Conservation (phyloP, 1,284 basidiomycete genomes). For the Trichosporon ovoides region DNA sequence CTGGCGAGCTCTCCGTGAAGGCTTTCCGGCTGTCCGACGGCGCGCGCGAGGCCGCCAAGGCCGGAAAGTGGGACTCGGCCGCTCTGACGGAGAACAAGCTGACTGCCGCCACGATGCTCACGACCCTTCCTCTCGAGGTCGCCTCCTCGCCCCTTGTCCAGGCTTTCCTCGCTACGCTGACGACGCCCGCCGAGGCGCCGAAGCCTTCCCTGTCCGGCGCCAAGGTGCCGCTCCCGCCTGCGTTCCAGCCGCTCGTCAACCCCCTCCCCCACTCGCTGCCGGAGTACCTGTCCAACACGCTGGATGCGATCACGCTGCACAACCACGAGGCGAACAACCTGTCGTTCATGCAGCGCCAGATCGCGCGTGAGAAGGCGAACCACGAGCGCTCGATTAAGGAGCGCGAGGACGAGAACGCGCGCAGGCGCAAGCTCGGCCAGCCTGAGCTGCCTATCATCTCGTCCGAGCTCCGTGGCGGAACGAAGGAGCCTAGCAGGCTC, state of each 20-base stretch:
- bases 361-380: conserved; percentile 76
- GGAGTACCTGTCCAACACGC: conserved; percentile 64
- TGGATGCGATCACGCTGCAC: conserved; percentile 78
- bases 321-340: conserved; percentile 89
- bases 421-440: conserved; percentile 75
- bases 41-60: conserved; percentile 81
- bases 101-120: conserved; percentile 83
- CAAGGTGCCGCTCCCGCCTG: conserved; percentile 50
- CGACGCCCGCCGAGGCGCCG: conserved; percentile 44
- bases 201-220: conserved; percentile 35
- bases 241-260: conserved; percentile 53
- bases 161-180: conserved; percentile 74
- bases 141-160: conserved; percentile 79
- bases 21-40: conserved; percentile 81
- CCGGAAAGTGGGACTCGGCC: conserved; percentile 77
- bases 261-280: conserved; percentile 53
- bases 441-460: conserved; percentile 82
- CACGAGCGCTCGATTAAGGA: conserved; percentile 77
- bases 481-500: conserved; percentile 81
- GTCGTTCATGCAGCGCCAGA: conserved; percentile 85
- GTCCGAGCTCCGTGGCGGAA: conserved; percentile 74
- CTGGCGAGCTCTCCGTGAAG: conserved; percentile 83
- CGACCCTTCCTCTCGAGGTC: conserved; percentile 82
- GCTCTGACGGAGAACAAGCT: conserved; percentile 81
- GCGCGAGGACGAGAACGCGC: conserved; percentile 83